Base-by-base conservation (phyloP, 495 filamentous ascomycete genomes). In the Wilcoxina mikolae region DNA sequence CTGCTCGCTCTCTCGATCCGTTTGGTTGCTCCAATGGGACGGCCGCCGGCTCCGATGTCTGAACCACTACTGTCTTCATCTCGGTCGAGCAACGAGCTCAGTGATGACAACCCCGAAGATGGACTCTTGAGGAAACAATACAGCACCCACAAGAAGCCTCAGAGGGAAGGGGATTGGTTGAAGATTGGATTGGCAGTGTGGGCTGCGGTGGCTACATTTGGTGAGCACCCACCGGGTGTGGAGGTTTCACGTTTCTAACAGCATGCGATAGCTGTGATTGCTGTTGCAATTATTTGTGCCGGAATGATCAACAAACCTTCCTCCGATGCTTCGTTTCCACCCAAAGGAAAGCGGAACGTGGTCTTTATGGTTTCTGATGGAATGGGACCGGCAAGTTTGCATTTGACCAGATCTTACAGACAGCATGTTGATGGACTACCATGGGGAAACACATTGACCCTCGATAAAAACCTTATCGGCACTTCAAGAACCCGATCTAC, bases 321-420 rank as follows among this genome's bases (percentile, higher is more conserved):
- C 28, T 22, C 31, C 46, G 17, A 48, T 17, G 65, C 23, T 68
- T 72, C 65, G 28, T 72, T 72, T 33, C 77, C 70, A 55, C 79
- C 73, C 7, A 70, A 63, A n/a, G 83, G 84, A 12, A 98, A 96
- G 69, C 75, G 83, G 23, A 98, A 95, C 64, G 69, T 96, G 35
- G 82, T 98, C 56, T 96, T 98, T 73, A 96, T 98, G 93, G 93
- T 98, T 7, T 93, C 85, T 0, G 91, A 98, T 65, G 91, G 64
- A 53, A 96, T 98, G 93, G 91, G 91, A 0, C 91, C 91, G 2
- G 85, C 89, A 20, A 90, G 85, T 65, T 74, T 96, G 23, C 79
- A 79, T 11, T 68, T 96, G 65, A 95, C 93, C 4, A 74, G 91
- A 44, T 80, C 77, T 63, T 96, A 86, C 71, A 74, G 79, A 26